phyloP scores from a whole-genome alignment of 2,329 filamentous ascomycete species.

The Ophiostoma himal-ulmi region DNA sequence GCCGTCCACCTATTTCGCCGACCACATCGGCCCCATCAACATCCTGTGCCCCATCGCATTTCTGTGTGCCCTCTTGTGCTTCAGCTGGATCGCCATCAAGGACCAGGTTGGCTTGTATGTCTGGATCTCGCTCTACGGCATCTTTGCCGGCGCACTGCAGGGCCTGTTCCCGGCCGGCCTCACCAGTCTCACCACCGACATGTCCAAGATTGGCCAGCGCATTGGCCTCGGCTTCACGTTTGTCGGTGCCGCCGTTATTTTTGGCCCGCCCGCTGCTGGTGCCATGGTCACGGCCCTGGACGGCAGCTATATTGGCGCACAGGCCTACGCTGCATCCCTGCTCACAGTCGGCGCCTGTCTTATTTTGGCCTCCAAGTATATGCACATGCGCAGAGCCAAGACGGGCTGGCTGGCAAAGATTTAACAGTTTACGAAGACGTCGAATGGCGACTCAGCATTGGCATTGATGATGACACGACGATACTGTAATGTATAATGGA shows the following conservation, averaged over 20 bases:
- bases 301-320: constrained; percentile 45
- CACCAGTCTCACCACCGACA: constrained; percentile 45
- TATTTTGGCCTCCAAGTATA: constrained; percentile 22
- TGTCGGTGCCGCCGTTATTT: constrained; percentile 48
- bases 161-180: constrained; percentile 48
- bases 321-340: constrained; percentile 44
- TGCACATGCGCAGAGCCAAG: constrained; percentile 15
- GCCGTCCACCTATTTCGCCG: constrained; percentile 43
- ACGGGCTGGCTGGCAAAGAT: neutral
- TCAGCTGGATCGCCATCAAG: constrained; percentile 45
- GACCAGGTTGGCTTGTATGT: constrained; percentile 41
- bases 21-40: constrained; percentile 49
- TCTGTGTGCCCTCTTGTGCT: constrained; percentile 35
- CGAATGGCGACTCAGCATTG: neutral
- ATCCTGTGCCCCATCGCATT: constrained; percentile 42
- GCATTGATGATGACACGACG: neutral
- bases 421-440: neutral
- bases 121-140: constrained; percentile 48
- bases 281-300: constrained; percentile 42
- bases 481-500: neutral
- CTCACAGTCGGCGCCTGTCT: constrained; percentile 33
- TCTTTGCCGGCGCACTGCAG: constrained; percentile 46
- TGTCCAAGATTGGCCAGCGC: constrained; percentile 49
- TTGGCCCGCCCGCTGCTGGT: constrained; percentile 50
- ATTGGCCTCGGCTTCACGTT: constrained; percentile 49